A percentile compares a stretch with the other conserved stretches of the same genome.
phyloP scores from a whole-genome alignment of 257 asterid species.

The Solanum boliviense region DNA sequence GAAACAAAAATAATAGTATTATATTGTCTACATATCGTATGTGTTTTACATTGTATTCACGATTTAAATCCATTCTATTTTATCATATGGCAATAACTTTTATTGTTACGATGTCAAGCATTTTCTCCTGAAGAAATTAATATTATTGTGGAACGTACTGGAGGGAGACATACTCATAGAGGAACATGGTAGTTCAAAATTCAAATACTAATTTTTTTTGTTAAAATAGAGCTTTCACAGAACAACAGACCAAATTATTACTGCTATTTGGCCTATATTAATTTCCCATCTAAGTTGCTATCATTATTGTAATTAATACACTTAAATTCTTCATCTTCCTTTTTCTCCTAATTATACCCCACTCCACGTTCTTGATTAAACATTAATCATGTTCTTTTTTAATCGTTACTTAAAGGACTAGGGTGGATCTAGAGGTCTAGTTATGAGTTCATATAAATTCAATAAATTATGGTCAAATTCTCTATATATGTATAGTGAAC shows the following conservation, averaged over 20 bases:
- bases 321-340: background rate
- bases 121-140: background rate
- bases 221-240: conserved; percentile 12
- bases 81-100: background rate
- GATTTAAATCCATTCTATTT: too few relatives aligned
- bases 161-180: background rate
- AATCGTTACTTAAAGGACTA: background rate
- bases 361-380: background rate
- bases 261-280: background rate
- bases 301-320: background rate
- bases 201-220: background rate
- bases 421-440: background rate
- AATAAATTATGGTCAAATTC: background rate
- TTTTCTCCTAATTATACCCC: conserved; percentile 7
- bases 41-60: background rate
- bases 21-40: background rate
- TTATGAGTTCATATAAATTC: background rate
- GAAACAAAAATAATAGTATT: background rate
- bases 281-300: background rate
- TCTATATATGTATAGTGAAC: background rate
- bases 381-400: background rate
- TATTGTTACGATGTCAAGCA: background rate
- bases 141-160: background rate
- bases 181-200: background rate
- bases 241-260: conserved; percentile 15